Evolutionary conservation across 2,329 filamentous ascomycete species (phyloP).

Genomic region (Aulographum hederae): DNA sequence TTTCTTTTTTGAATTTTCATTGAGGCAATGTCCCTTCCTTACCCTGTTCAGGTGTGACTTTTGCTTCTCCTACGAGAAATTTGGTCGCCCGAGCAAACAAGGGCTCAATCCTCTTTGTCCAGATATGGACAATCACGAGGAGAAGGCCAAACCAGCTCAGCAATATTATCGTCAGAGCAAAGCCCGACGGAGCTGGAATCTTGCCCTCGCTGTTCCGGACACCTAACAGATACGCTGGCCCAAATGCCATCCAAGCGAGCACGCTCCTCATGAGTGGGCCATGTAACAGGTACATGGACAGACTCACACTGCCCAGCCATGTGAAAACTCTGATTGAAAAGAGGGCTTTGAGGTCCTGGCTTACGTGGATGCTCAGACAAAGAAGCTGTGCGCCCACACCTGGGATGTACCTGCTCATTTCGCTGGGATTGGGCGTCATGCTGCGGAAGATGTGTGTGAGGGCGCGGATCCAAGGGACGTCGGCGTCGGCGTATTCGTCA

Average conservation of each 20-base stretch:
- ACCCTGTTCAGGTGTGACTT: too few species aligned
- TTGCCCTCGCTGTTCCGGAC: background rate
- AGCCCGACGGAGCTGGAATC: background rate
- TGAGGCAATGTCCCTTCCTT: too few species aligned
- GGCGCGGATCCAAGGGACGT: constrained; percentile 9
- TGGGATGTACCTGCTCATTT: constrained; percentile 10
- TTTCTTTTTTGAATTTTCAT: too few species aligned
- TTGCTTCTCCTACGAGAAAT: too few species aligned
- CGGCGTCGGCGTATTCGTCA: too few species aligned
- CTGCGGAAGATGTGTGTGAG: constrained; percentile 5
- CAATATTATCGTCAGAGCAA: background rate
- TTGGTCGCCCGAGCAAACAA: background rate
- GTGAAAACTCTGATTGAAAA: constrained; percentile 10
- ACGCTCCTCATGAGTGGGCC: constrained; percentile 12
- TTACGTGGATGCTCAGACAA: constrained; percentile 11
- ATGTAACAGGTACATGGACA: constrained; percentile 13
- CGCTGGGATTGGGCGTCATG: constrained; percentile 8
- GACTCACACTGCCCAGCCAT: constrained; percentile 12
- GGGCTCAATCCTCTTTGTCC: background rate
- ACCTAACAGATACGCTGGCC: background rate
- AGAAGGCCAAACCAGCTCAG: background rate
- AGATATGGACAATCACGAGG: background rate
- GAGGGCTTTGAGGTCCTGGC: constrained; percentile 7
- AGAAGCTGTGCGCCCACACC: constrained; percentile 10
- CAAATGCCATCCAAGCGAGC: constrained; percentile 9